These are phyloP conservation scores for Fusarium cicatricum DNA, from an alignment of 2,329 filamentous ascomycete species.

Conservation along the genomic window DNA sequence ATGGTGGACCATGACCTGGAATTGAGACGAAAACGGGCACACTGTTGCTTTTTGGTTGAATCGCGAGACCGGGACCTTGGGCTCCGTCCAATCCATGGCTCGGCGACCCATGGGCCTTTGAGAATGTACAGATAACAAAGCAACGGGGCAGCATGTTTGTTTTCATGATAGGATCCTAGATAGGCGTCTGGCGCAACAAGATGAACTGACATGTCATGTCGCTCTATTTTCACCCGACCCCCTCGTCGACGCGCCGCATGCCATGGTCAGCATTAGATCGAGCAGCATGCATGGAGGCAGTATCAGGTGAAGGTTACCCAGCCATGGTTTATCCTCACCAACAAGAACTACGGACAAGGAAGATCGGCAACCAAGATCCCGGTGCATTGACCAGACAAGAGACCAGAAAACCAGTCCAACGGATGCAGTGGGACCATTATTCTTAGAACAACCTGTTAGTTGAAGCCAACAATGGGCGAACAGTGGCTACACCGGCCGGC, in stretches of 20 bases:
- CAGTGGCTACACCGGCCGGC: constrained; percentile 13
- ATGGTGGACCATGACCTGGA: constrained; percentile 24
- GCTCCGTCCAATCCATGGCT: neutral
- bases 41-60: constrained; percentile 3
- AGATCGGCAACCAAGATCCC: constrained; percentile 5
- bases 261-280: constrained; percentile 23
- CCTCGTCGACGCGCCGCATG: constrained; percentile 5
- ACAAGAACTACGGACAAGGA: constrained; percentile 6
- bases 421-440: constrained; percentile 17
- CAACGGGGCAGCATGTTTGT: constrained; percentile 41
- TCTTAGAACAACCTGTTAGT: constrained; percentile 14
- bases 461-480: constrained; percentile 1
- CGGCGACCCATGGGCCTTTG: constrained; percentile 15
- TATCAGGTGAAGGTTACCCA: constrained; percentile 28
- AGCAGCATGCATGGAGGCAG: constrained; percentile 12
- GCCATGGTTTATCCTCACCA: constrained; percentile 10
- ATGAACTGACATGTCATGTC: constrained; percentile 45
- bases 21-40: constrained; percentile 20
- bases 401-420: constrained; percentile 6
- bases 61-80: neutral
- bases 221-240: constrained; percentile 27
- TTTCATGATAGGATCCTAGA: constrained; percentile 50
- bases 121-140: constrained; percentile 37
- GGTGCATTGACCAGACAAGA: constrained; percentile 4
- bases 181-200: constrained; percentile 55